These are phyloP conservation scores for Aspergillus pseudoglaucus DNA, from an alignment of 2,329 filamentous ascomycete species.

Conservation along the genomic window DNA sequence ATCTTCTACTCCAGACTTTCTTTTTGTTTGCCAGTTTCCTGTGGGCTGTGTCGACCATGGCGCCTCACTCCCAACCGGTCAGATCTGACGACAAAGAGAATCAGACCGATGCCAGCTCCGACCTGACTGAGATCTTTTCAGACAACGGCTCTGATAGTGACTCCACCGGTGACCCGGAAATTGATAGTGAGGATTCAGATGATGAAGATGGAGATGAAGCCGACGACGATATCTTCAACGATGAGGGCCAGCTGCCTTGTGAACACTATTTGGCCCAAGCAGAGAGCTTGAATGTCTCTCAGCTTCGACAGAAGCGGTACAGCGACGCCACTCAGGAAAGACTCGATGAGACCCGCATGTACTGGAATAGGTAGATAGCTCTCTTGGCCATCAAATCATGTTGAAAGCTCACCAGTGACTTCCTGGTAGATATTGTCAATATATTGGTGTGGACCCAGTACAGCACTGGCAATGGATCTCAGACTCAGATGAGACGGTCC, in stretches of 20 bases:
- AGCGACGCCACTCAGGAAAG: conserved; percentile 2
- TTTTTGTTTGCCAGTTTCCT: not conserved
- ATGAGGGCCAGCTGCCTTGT: conserved; percentile 9
- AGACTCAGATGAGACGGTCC: no score
- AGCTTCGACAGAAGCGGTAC: conserved; percentile 15
- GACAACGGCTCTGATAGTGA: conserved; percentile 7
- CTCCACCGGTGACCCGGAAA: conserved; percentile 8
- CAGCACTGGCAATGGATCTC: no score
- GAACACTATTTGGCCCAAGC: conserved; percentile 15
- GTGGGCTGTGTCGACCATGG: conserved; percentile 1
- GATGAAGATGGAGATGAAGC: conserved; percentile 5
- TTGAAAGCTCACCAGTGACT: no score
- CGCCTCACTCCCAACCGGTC: conserved; percentile 1
- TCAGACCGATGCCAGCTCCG: conserved; percentile 10
- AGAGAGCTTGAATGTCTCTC: conserved; percentile 14
- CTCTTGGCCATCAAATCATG: no score
- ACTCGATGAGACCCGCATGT: no score
- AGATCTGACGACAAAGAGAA: conserved; percentile 3
- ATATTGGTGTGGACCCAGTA: no score
- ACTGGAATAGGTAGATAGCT: no score
- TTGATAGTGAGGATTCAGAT: conserved; percentile 8
- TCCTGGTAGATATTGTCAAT: no score
- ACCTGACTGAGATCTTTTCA: conserved; percentile 7
- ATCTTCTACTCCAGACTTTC: conserved; percentile 3
- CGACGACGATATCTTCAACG: conserved; percentile 1